phyloP scores from a whole-genome alignment of 805 yeast genomes.

The Candida piceae region DNA sequence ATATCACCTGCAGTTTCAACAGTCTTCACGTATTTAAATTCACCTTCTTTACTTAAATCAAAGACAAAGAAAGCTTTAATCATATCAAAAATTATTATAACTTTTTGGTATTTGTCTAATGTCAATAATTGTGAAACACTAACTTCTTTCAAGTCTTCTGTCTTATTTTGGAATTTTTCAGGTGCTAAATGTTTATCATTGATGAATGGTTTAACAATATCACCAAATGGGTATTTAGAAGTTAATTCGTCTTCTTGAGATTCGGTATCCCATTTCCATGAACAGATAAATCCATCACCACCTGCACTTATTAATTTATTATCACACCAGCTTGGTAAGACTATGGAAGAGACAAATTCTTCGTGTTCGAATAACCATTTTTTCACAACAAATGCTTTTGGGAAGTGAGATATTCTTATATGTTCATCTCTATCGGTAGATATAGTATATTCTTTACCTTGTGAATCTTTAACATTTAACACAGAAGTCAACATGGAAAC shows the following conservation, averaged over 20 bases:
- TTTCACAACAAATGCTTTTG: slow-evolving; percentile 71
- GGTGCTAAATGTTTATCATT: slow-evolving; percentile 60
- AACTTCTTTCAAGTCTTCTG: slow-evolving; percentile 42
- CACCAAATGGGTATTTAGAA: slow-evolving; percentile 32
- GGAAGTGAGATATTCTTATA: slow-evolving; percentile 76
- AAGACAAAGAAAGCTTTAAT: slow-evolving; percentile 39
- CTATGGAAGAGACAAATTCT: slow-evolving; percentile 70
- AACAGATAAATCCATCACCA: slow-evolving; percentile 70
- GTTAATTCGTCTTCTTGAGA: slow-evolving; percentile 34
- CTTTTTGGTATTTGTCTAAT: slow-evolving; percentile 22
- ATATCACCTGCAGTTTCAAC: slow-evolving; percentile 24
- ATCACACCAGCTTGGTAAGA: slow-evolving; percentile 47
- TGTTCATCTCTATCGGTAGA: slow-evolving; percentile 97
- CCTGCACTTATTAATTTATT: slow-evolving; percentile 73
- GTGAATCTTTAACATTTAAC: slow-evolving; percentile 35
- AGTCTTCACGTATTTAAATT: slow-evolving; percentile 29
- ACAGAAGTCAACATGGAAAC: slow-evolving; percentile 94
- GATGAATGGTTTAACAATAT: slow-evolving; percentile 42
- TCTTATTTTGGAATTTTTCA: slow-evolving; percentile 53
- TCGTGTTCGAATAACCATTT: slow-evolving; percentile 83
- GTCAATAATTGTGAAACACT: slow-evolving; percentile 38
- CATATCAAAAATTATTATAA: slow-evolving; percentile 45
- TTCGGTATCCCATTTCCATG: slow-evolving; percentile 78
- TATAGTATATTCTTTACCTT: slow-evolving; percentile 50
- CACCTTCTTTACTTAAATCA: slow-evolving; percentile 25